Conservation (phyloP, 2,329 filamentous ascomycete species). For the Aspergillus novoparasiticus region DNA sequence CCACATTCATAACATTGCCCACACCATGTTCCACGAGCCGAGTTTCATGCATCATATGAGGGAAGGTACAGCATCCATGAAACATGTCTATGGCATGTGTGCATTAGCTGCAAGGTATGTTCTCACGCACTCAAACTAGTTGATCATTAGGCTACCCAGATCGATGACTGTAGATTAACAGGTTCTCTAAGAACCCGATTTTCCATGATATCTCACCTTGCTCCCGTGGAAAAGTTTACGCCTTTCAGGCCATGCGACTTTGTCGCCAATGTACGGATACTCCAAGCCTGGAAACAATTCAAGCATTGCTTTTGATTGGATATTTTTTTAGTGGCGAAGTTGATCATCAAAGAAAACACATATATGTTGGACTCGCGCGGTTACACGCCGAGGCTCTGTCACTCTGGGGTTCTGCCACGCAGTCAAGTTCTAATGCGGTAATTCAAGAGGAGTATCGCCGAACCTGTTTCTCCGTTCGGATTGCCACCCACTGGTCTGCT, state of each 20-base stretch:
- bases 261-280: conserved; percentile 15
- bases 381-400: conserved; percentile 23
- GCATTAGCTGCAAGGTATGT: conserved; percentile 25
- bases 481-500: conserved; percentile 24
- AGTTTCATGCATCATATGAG: conserved; percentile 21
- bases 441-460: conserved; percentile 21
- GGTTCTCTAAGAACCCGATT: conserved; percentile 19
- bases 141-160: background rate
- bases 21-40: conserved; percentile 25
- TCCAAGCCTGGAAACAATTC: conserved; percentile 22
- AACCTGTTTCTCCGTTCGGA: conserved; percentile 23
- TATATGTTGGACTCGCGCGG: conserved; percentile 24
- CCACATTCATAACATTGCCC: conserved; percentile 26
- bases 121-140: background rate
- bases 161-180: conserved; percentile 7
- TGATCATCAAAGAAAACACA: conserved; percentile 21
- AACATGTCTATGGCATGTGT: conserved; percentile 25
- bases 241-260: conserved; percentile 15
- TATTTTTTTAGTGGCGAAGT: conserved; percentile 25
- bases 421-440: background rate
- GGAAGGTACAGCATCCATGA: conserved; percentile 19
- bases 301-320: conserved; percentile 21
- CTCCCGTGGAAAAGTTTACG: conserved; percentile 18
- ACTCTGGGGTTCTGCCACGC: conserved; percentile 1
- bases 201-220: conserved; percentile 16